A percentile compares a stretch with the other conserved stretches of the same genome.
These are phyloP conservation scores for Crucihimalaya himalaica DNA, from an alignment of 345 rosid species.

Conservation along the genomic window DNA sequence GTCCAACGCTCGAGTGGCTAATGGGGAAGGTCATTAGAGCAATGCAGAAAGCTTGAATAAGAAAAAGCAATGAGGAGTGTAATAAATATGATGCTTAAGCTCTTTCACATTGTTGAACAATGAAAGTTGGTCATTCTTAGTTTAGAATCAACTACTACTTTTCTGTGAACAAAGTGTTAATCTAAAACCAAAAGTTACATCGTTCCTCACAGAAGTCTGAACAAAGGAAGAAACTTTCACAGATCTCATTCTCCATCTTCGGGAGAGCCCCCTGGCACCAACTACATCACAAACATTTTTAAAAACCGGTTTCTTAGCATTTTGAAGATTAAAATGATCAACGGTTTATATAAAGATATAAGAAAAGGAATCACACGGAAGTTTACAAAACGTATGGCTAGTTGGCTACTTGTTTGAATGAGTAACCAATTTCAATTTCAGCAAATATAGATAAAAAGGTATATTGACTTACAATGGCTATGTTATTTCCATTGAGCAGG, in stretches of 20 bases:
- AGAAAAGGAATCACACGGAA: not conserved
- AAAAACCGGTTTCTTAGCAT: not conserved
- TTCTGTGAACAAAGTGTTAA: slow-evolving; percentile 20
- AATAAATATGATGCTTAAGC: slow-evolving; percentile 9
- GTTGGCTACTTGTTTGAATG: not conserved
- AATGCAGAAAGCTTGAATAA: slow-evolving; percentile 37
- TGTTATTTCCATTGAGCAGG: slow-evolving; percentile 91
- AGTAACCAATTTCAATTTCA: not conserved
- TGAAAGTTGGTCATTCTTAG: not conserved
- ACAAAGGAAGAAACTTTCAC: not conserved
- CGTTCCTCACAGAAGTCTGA: slow-evolving; percentile 3
- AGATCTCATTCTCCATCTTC: slow-evolving; percentile 48
- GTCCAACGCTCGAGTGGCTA: slow-evolving; percentile 46
- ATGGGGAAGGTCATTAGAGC: slow-evolving; percentile 42
- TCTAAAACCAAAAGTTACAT: slow-evolving; percentile 28
- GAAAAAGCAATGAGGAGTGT: slow-evolving; percentile 26
- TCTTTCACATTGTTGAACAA: slow-evolving; percentile 17
- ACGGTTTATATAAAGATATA: not conserved
- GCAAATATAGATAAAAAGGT: not conserved
- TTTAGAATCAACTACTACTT: slow-evolving; percentile 16
- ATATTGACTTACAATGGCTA: slow-evolving; percentile 72
- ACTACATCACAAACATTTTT: slow-evolving; percentile 51
- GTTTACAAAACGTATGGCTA: not conserved
- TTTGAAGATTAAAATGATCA: not conserved
- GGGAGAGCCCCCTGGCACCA: slow-evolving; percentile 96